These are phyloP conservation scores for Dunaliella primolecta DNA, from an alignment of 139 green algal species.

Conservation along the genomic window DNA sequence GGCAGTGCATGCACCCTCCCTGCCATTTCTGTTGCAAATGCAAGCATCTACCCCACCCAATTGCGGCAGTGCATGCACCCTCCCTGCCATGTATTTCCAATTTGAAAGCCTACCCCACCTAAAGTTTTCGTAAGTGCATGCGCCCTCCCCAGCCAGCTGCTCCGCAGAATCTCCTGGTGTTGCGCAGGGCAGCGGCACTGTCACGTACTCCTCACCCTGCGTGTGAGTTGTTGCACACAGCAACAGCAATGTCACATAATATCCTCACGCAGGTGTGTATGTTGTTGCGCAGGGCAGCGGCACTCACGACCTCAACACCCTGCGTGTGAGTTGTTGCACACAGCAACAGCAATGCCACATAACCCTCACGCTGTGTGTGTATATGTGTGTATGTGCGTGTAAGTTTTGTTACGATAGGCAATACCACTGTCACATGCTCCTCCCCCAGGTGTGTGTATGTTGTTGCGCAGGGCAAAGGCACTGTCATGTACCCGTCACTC, in stretches of 20 bases:
- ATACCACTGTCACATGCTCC: no score
- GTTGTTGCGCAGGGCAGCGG: not conserved
- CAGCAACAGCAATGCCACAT: not conserved
- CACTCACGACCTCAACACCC: not conserved
- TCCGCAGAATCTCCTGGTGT: slow-evolving; percentile 24
- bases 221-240: not conserved
- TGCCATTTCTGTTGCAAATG: no score
- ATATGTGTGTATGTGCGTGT: not conserved
- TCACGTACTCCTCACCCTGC: not conserved
- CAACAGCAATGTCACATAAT: not conserved
- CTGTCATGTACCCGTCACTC: not conserved
- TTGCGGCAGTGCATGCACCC: no score
- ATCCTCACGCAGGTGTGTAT: not conserved
- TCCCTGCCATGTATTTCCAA: no score
- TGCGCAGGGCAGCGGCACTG: slow-evolving; percentile 33
- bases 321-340: no score
- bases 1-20: no score
- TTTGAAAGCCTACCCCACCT: no score
- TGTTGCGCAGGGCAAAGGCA: slow-evolving; percentile 30
- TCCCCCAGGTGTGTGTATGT: no score
- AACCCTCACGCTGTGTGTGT: not conserved
- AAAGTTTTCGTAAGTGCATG: slow-evolving; percentile 30
- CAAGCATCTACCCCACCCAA: no score
- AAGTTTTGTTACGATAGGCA: no score
- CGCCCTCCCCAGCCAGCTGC: slow-evolving; percentile 24